Conservation (phyloP, 345 rosid species). For the Populus davidiana region DNA sequence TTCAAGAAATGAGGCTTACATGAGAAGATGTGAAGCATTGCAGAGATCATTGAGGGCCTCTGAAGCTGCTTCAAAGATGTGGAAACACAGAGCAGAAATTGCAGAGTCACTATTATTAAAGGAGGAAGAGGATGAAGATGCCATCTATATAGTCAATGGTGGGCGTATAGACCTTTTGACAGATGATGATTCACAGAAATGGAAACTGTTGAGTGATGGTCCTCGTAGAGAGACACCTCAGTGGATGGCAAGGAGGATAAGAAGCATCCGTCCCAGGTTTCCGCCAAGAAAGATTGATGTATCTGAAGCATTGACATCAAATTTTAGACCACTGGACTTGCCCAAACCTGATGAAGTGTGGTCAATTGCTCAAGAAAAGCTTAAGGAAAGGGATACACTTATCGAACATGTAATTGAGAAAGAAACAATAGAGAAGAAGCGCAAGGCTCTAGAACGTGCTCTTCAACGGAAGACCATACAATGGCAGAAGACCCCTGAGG, state of each 20-base stretch:
- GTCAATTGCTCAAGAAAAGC: constrained; percentile 47
- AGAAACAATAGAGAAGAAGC: constrained; percentile 42
- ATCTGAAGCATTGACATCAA: constrained; percentile 28
- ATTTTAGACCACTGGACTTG: constrained; percentile 25
- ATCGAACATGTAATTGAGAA: constrained; percentile 46
- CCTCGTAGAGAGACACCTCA: constrained; percentile 48
- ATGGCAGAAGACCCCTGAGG: constrained; percentile 34
- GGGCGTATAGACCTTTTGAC: constrained; percentile 49
- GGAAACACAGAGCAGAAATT: constrained; percentile 44
- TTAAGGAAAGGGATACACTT: constrained; percentile 40
- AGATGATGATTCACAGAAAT: constrained; percentile 41
- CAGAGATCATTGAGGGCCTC: constrained; percentile 41
- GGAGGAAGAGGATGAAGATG: constrained; percentile 32
- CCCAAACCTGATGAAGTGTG: constrained; percentile 44
- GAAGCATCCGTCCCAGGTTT: constrained; percentile 36
- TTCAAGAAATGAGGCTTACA: constrained; percentile 32
- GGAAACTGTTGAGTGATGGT: constrained; percentile 50
- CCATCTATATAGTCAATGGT: constrained; percentile 35
- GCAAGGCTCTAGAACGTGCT: constrained; percentile 37
- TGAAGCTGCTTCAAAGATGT: constrained; percentile 36
- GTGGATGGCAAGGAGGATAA: constrained; percentile 49
- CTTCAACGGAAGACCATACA: constrained; percentile 33
- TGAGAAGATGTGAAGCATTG: constrained; percentile 39
- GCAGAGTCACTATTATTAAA: constrained; percentile 33
- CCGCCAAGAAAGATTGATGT: constrained; percentile 41